Conservation (phyloP, 2,329 filamentous ascomycete genomes). For the Aspergillus cejpii region DNA sequence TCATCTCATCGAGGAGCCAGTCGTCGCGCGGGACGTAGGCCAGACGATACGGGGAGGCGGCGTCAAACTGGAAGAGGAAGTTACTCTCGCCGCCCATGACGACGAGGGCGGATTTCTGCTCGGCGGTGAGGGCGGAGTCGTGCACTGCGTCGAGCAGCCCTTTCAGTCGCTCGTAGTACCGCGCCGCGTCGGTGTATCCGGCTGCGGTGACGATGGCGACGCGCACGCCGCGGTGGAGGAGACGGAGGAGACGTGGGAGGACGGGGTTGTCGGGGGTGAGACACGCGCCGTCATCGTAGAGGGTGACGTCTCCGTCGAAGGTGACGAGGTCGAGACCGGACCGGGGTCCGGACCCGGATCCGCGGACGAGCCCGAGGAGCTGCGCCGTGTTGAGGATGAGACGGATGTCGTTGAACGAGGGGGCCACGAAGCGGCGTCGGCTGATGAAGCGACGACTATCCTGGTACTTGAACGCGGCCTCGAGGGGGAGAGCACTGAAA, state of each 20-base stretch:
- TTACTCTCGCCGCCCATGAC: conserved; percentile 96
- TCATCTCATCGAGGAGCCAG: conserved; percentile 56
- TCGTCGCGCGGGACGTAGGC: conserved; percentile 53
- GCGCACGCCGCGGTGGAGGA: conserved; percentile 70
- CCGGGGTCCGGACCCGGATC: conserved; percentile 36
- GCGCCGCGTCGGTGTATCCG: conserved; percentile 79
- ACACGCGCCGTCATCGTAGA: conserved; percentile 84
- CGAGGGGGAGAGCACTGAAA: conserved; percentile 80
- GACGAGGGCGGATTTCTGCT: conserved; percentile 70
- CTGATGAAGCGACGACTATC: conserved; percentile 82
- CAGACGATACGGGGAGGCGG: conserved; percentile 59
- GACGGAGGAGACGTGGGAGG: conserved; percentile 60
- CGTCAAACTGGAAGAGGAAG: conserved; percentile 79
- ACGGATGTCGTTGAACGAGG: conserved; percentile 94
- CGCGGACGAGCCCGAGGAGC: conserved; percentile 76
- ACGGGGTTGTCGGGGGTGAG: conserved; percentile 70
- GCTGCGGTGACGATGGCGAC: conserved; percentile 96
- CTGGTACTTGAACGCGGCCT: conserved; percentile 87
- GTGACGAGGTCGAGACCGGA: conserved; percentile 71
- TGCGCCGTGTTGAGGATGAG: conserved; percentile 92
- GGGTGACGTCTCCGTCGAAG: conserved; percentile 94
- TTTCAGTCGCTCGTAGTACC: conserved; percentile 79
- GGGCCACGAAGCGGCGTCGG: conserved; percentile 83
- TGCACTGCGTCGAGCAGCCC: conserved; percentile 84
- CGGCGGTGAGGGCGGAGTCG: conserved; percentile 57